Evolutionary conservation across 306 rosid species (phyloP), one percentile per base, ranked within the genome.

Genomic region (Dalbergia cultrata): DNA sequence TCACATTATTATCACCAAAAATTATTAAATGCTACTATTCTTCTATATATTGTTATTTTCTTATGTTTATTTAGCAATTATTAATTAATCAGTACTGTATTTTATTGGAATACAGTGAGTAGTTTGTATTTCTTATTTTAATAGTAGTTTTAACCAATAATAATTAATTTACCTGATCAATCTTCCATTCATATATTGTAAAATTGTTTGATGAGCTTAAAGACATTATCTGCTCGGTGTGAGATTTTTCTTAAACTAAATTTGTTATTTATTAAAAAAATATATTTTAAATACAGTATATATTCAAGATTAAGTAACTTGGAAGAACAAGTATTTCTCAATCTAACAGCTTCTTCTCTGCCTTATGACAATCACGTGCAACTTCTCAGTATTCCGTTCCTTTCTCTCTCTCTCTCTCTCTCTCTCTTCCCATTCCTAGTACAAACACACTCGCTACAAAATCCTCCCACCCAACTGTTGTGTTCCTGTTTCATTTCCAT

Each of bases 321-420:
- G 13, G 13, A 50, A 14, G 17, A 54, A 54, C 9, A 54, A 54
- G 19, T 52, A 2, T 5, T 52, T 52, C 18, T 52, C 58, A 47
- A 47, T 47, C 7, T 16, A 50, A 50, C 57, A 49, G 6, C 17
- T 45, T 49, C 16, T 49, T 13, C 14, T 5, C 17, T 70, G 50
- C 19, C 65, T 63, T 65, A 75, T 79, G 80, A 74, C 71, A 81
- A 61, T 87, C 94, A 89, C 92, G 90, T 92, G 93, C 90, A 14
- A n/a, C 75, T 52, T 69, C 87, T 49, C 73, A 72, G 70, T 70
- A 54, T 45, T 12, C 13, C 53, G 1, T 3, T 3, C 78, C 16
- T 33, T 17, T 43, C 34, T 18, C 3, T 50, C 45, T 17, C 57
- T 34, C 16, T 33, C 34, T 43, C 34, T 18, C 3, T 50, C 45